A percentile compares a stretch with the other conserved stretches of the same genome.
Conservation (phyloP, 2,329 filamentous ascomycete genomes). For the Exophiala oligosperma region DNA sequence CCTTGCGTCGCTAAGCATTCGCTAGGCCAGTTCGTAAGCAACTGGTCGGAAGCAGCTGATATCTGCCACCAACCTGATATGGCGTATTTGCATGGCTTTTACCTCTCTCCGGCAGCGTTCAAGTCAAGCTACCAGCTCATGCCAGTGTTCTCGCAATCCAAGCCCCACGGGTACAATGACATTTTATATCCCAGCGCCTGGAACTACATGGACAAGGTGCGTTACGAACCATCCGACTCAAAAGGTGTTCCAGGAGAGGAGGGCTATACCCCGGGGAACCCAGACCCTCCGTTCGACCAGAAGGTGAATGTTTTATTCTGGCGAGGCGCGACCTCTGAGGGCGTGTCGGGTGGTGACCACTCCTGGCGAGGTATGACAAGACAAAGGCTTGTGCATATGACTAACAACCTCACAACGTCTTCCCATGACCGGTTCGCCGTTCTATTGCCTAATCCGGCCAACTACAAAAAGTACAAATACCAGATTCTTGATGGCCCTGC, state of each 20-base stretch:
- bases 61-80: conserved; percentile 78
- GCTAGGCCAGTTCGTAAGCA: conserved; percentile 62
- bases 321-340: conserved; percentile 67
- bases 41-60: conserved; percentile 66
- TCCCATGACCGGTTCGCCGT: conserved; percentile 48
- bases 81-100: conserved; percentile 70
- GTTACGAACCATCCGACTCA: conserved; percentile 52
- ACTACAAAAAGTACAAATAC: conserved; percentile 53
- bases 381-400: conserved; percentile 70
- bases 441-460: conserved; percentile 50
- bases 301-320: conserved; percentile 71
- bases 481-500: conserved; percentile 48
- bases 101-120: conserved; percentile 63
- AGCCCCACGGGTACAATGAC: conserved; percentile 71
- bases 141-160: conserved; percentile 75
- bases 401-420: conserved; percentile 57
- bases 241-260: conserved; percentile 33
- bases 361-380: conserved; percentile 67
- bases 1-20: conserved; percentile 66
- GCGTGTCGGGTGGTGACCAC: conserved; percentile 47
- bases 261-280: conserved; percentile 34
- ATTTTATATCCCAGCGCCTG: conserved; percentile 69
- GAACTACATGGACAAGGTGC: conserved; percentile 61
- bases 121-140: conserved; percentile 65
- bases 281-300: conserved; percentile 57